Evolutionary conservation across 1,139 yeast genomes (phyloP), one percentile per base, ranked within the genome.

Genomic region (Hanseniaspora uvarum): DNA sequence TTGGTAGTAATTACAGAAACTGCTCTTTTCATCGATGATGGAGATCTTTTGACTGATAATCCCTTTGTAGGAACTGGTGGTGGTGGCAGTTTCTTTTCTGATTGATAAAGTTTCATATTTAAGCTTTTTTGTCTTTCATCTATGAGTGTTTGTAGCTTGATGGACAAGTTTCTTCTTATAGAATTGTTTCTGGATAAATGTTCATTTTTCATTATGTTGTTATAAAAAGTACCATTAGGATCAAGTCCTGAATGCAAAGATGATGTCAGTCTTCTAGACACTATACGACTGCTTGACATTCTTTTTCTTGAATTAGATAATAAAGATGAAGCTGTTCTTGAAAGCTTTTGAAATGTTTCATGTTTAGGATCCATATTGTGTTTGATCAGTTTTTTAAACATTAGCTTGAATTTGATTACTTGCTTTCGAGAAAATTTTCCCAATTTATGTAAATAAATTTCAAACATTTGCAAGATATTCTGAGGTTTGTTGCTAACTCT

Each of bases 11-110:
- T 58, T 2, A 60, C 62, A 0, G 70, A 65, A 4, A 68, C 69
- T 8, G 69, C 70, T 53, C 70, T 60, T 55, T 64, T 65, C 16
- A 67, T 66, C 4, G 68, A 65, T 0, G 70, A 66, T 12, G 65
- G 64, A 0, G 69, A 64, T 31, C 70, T 61, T 56, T 68, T 60
- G 46, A 67, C 55, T 8, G 69, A 62, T 4, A 43, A 47, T 5
- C 55, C 47, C 21, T 46, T 57, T 4, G 23, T 40, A 55, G 14
- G 58, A 5, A 19, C 36, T 19, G 46, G 46, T 30, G 46, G 46
- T 10, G 46, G 34, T n/a, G 56, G 18, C 48, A 46, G 39, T 28
- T 36, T 16, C 28, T 40, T n/a, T 18, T 46, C 36, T 2, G 43
- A 30, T 19, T 46, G 37, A 24, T 55, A 18, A n/a, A 38, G 18